A percentile compares a stretch with the other conserved stretches of the same genome.
Conservation (phyloP, 257 asterid species). For the Capsicum pubescens region DNA sequence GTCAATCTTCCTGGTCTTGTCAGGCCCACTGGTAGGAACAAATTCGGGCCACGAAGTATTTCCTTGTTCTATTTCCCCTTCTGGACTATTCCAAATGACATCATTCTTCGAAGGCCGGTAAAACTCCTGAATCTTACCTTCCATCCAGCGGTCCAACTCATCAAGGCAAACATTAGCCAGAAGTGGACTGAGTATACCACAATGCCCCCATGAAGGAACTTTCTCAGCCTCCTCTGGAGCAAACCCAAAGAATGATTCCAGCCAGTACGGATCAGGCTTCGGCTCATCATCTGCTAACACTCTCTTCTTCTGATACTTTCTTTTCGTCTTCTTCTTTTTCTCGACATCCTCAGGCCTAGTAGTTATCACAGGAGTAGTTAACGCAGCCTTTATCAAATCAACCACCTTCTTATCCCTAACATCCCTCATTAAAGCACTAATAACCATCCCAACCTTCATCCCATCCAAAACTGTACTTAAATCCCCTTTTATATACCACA, state of each 20-base stretch:
- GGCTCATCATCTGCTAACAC: slow-evolving; percentile 97
- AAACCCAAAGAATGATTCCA: slow-evolving; percentile 87
- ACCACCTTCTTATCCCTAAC: slow-evolving; percentile 91
- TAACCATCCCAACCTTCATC: slow-evolving; percentile 89
- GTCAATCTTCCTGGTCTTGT: slow-evolving; percentile 91
- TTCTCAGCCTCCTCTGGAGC: slow-evolving; percentile 95
- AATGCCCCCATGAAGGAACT: slow-evolving; percentile 95
- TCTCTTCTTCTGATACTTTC: slow-evolving; percentile 94
- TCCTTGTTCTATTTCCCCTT: slow-evolving; percentile 86
- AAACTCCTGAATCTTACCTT: slow-evolving; percentile 79
- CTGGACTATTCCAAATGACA: slow-evolving; percentile 88
- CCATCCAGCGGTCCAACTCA: slow-evolving; percentile 96
- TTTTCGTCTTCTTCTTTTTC: slow-evolving; percentile 74
- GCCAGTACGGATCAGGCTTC: slow-evolving; percentile 96
- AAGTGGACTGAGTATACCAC: slow-evolving; percentile 95
- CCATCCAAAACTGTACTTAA: slow-evolving; percentile 88
- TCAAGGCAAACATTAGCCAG: slow-evolving; percentile 86
- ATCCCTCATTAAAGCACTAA: slow-evolving; percentile 90
- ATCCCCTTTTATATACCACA: slow-evolving; percentile 96
- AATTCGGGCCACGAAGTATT: slow-evolving; percentile 99
- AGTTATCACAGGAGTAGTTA: slow-evolving; percentile 79
- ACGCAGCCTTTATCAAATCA: slow-evolving; percentile 85
- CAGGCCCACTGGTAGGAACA: slow-evolving; percentile 97
- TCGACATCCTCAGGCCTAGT: slow-evolving; percentile 66
- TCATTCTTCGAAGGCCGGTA: slow-evolving; percentile 82